These are phyloP conservation scores for Vaccinium vitisidaea DNA, from an alignment of 148 eudicot genomes.

Conservation along the genomic window DNA sequence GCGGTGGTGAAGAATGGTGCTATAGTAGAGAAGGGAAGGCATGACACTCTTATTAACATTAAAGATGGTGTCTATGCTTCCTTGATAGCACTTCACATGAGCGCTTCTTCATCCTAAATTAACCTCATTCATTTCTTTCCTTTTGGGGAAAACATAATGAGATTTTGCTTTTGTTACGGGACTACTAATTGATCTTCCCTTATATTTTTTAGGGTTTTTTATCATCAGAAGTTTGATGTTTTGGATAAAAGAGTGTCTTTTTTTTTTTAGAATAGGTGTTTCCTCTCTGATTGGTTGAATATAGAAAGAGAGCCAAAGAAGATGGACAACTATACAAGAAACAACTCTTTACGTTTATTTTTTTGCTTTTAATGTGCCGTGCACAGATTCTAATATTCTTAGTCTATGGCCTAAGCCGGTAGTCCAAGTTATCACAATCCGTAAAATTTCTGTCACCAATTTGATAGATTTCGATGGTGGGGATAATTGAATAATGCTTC, in stretches of 20 bases:
- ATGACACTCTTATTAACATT: slow-evolving; percentile 45
- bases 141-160: neutral
- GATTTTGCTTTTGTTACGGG: neutral
- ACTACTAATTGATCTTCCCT: neutral
- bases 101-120: too few species aligned
- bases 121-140: too few species aligned
- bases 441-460: too few species aligned
- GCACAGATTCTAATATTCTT: too few species aligned
- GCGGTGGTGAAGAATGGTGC: slow-evolving; percentile 65
- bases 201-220: too few species aligned
- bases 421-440: too few species aligned
- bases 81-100: slow-evolving; percentile 20
- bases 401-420: too few species aligned
- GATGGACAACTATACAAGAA: neutral
- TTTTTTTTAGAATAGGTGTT: too few species aligned
- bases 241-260: neutral
- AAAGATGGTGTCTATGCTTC: slow-evolving; percentile 62
- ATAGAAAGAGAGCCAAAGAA: neutral
- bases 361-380: too few species aligned
- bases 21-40: slow-evolving; percentile 71
- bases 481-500: too few species aligned
- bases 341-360: too few species aligned
- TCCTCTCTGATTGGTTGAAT: neutral
- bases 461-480: too few species aligned
- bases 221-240: neutral